Base-by-base conservation (phyloP, 345 rosid species). In the Cardamine resedifolia region DNA sequence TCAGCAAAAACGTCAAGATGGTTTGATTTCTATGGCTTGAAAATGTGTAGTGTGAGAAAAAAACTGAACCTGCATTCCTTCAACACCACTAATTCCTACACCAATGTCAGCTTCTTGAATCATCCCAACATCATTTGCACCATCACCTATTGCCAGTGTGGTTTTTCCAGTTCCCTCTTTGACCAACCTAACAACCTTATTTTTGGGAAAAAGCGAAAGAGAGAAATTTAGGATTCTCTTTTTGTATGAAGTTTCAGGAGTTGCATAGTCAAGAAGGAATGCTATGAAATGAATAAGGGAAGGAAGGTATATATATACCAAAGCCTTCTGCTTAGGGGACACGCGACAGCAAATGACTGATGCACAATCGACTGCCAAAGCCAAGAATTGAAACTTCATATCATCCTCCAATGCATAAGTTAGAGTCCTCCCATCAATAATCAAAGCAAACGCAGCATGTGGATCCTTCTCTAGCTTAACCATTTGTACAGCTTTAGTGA, bases 81-180 rank as follows among this genome's bases (percentile, higher is more conserved):
- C 99, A 74, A 90, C 97, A 4, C 99, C 99, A 68, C 99, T 91
- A 71, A 95, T 95, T 73, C 99, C 99, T 24, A 95, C 86, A 64
- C 99, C 99, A 73, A 95, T 95, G 57, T 95, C 99, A 59, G 99
- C 99, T 88, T 95, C 99, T 84, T 95, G 96, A 79, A 95, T 91
- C 99, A 95, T 95, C 53, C 99, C 99, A 50, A 95, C 99, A 71
- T 95, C 99, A 75, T 95, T 95, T 67, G 99, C 99, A 66, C 99
- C 99, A 73, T 95, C 99, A 73, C 99, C 99, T 60, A 95, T 84
- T 10, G 96, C 99, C 69, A 95, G 69, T 36, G 97, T 95, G 23
- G 98, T 91, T 85, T 81, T 91, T 26, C 96, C 88, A 2, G 98
- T 91, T 64, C 99, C 98, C 68, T 88, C 85, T 86, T 88, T 91